Evolutionary conservation across 805 yeast species (phyloP), one percentile per base, ranked within the genome.

Genomic region (Sugiyamaella marilandica): DNA sequence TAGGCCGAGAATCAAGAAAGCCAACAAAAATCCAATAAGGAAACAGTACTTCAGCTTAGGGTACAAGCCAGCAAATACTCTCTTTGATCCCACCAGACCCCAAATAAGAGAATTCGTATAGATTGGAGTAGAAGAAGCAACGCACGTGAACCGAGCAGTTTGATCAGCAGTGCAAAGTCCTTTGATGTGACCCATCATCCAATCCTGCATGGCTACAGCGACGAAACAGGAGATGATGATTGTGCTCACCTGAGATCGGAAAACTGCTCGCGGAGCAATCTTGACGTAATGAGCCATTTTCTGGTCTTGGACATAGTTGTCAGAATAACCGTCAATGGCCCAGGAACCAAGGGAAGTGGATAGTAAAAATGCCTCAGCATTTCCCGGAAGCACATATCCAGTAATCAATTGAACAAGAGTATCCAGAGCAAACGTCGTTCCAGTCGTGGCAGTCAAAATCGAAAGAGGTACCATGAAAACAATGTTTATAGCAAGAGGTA

Each of bases 311-410:
- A 80, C 72, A 64, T 75, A 82, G 59, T 74, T 72, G 41, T 76
- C 73, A 1, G 85, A 83, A 61, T 82, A 86, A 37, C 80, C 78
- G 60, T 80, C 85, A 54, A 82, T 81, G 61, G 49, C 51, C 55
- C 55, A 56, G 62, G 74, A 75, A 24, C 85, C 86, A 55, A 74
- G 76, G 16, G 82, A 77, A 65, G 81, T 81, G 65, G 81, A 71
- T 52, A 78, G 74, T 74, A 85, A 79, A 64, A 79, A 65, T 2
- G 84, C 83, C 41, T 70, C 62, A 31, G 82, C 82, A 71, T 74
- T 72, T 3, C 82, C 85, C 2, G 87, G 87, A 14, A 82, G 71
- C 44, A 83, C 76, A 62, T 81, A 83, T 1, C 89, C 89, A 41
- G 80, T 78, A 51, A 84, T 74, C 50, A 84, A 69, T 61, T 84